Evolutionary conservation across 2,329 filamentous ascomycete genomes (phyloP).

Genomic region (Sclerotinia glacialis): DNA sequence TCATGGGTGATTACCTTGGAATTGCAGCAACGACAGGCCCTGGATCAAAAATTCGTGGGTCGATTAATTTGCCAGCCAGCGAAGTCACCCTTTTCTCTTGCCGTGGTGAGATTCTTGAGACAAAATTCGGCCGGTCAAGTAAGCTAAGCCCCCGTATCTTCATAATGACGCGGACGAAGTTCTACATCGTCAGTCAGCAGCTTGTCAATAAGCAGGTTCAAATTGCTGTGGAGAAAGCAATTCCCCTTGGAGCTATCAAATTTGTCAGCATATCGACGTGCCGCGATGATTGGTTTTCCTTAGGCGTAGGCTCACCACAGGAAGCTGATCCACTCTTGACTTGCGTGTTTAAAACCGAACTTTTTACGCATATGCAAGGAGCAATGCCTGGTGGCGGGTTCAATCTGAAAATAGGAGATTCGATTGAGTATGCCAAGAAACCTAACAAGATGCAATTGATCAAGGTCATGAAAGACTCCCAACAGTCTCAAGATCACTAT

Average conservation of each 20-base stretch:
- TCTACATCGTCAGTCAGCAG: constrained; percentile 85
- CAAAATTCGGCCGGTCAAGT: constrained; percentile 94
- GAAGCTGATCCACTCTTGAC: constrained; percentile 91
- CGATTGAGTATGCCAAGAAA: constrained; percentile 96
- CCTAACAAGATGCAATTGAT: constrained; percentile 86
- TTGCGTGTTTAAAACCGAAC: constrained; percentile 94
- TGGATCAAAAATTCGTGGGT: constrained; percentile 75
- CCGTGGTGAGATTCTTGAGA: constrained; percentile 82
- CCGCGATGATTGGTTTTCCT: constrained; percentile 95
- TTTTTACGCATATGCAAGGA: constrained; percentile 87
- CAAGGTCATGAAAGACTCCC: constrained; percentile 86
- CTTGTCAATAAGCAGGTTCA: constrained; percentile 78
- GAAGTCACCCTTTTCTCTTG: constrained; percentile 87
- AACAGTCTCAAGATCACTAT: constrained; percentile 75
- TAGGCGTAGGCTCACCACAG: constrained; percentile 84
- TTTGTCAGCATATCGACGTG: constrained; percentile 76
- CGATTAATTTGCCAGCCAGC: constrained; percentile 66
- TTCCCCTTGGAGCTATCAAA: constrained; percentile 85
- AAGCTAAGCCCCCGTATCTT: constrained; percentile 85
- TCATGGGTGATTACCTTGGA: constrained; percentile 92
- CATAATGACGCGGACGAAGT: constrained; percentile 78
- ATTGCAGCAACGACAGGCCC: constrained; percentile 77
- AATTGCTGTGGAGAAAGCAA: constrained; percentile 76
- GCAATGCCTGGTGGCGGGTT: constrained; percentile 72
- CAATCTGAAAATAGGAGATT: constrained; percentile 77